A percentile compares a stretch with the other conserved stretches of the same genome.
Conservation (phyloP, 1,139 yeast genomes). For the Yamadazyma oceani region DNA sequence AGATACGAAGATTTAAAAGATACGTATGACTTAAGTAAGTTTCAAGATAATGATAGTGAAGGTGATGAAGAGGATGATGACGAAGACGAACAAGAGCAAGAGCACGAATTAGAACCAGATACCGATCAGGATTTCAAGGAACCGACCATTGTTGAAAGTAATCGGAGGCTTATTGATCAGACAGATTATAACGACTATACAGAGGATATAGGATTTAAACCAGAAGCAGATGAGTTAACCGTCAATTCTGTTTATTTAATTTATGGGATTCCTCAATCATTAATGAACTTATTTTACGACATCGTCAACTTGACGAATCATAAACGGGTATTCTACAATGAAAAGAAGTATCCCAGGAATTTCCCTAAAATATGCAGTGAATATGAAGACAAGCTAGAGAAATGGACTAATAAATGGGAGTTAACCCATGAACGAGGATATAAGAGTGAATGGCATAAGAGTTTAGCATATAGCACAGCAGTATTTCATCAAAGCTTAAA, state of each 20-base stretch:
- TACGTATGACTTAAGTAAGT: conserved; percentile 30
- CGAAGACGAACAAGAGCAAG: conserved; percentile 2
- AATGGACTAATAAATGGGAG: conserved; percentile 48
- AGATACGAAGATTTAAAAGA: conserved; percentile 37
- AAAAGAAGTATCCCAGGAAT: conserved; percentile 50
- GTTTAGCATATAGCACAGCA: conserved; percentile 34
- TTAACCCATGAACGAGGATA: conserved; percentile 19
- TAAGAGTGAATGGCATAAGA: conserved; percentile 36
- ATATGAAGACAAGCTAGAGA: conserved; percentile 46
- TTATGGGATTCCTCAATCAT: conserved; percentile 49
- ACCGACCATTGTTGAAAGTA: conserved; percentile 5
- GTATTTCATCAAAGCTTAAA: conserved; percentile 46
- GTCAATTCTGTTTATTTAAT: conserved; percentile 35
- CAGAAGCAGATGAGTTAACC: conserved; percentile 10
- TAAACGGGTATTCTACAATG: conserved; percentile 46
- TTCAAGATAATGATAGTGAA: conserved; percentile 12
- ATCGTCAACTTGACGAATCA: conserved; percentile 52
- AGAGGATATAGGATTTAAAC: conserved; percentile 9
- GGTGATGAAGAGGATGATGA: conserved; percentile 12
- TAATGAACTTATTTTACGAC: conserved; percentile 46
- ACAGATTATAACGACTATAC: conserved; percentile 14
- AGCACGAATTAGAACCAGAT: neutral
- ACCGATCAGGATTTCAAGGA: conserved; percentile 3
- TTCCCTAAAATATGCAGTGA: conserved; percentile 58
- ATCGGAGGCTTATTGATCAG: conserved; percentile 10